Conservation (phyloP, 345 rosid species). For the Hibiscus trionum region DNA sequence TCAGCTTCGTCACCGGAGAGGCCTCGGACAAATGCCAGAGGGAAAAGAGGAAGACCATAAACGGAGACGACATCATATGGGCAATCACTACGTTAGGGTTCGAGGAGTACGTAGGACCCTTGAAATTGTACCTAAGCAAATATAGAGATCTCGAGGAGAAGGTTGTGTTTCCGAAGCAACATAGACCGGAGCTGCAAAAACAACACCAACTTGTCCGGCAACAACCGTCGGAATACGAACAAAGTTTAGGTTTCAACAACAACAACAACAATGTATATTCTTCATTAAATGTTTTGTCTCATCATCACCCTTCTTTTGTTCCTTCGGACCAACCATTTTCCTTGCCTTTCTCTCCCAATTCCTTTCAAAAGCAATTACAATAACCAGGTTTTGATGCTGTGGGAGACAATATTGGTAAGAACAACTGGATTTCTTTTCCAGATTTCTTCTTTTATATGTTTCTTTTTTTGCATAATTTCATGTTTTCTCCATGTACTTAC, state of each 20-base stretch:
- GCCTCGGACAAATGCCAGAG: slow-evolving; percentile 67
- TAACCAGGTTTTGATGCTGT: slow-evolving; percentile 37
- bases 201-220: neutral
- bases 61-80: slow-evolving; percentile 70
- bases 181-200: slow-evolving; percentile 18
- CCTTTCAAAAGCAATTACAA: slow-evolving; percentile 49
- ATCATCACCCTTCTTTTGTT: slow-evolving; percentile 24
- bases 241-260: neutral
- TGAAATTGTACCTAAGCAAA: slow-evolving; percentile 45
- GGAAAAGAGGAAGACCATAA: slow-evolving; percentile 62
- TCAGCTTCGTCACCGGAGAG: slow-evolving; percentile 63
- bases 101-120: slow-evolving; percentile 50
- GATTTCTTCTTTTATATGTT: neutral
- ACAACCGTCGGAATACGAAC: neutral
- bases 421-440: neutral
- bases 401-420: slow-evolving; percentile 19
- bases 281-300: neutral
- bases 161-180: slow-evolving; percentile 47
- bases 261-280: neutral
- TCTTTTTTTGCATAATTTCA: neutral
- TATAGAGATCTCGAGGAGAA: slow-evolving; percentile 58
- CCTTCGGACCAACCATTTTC: slow-evolving; percentile 40
- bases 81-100: slow-evolving; percentile 68
- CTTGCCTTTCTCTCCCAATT: slow-evolving; percentile 47
- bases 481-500: no score